phyloP scores from a whole-genome alignment of 352 stramenopile species.

The Globisporangium alternatum region DNA sequence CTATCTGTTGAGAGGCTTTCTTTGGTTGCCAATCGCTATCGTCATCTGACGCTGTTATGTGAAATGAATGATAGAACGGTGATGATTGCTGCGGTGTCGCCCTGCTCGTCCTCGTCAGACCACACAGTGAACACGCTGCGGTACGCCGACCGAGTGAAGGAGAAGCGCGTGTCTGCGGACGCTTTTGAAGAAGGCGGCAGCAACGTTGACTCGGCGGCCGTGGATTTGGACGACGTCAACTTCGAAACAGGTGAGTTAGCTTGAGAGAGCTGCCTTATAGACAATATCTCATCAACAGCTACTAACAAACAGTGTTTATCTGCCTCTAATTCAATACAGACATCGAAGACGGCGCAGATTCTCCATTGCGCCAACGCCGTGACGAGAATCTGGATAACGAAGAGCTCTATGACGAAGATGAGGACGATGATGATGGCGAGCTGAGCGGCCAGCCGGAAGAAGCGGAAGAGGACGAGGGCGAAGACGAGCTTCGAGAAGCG shows the following conservation, averaged over 20 bases:
- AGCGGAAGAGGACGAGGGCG: slow-evolving; percentile 17
- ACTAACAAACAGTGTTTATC: background rate
- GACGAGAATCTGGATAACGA: slow-evolving; percentile 26
- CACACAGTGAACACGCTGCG: slow-evolving; percentile 97
- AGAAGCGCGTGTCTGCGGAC: slow-evolving; percentile 86
- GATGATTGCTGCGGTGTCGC: slow-evolving; percentile 96
- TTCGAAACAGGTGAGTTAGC: slow-evolving; percentile 44
- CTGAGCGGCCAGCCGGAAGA: slow-evolving; percentile 12
- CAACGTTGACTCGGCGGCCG: slow-evolving; percentile 23
- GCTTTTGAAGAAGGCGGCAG: slow-evolving; percentile 47
- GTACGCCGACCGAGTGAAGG: slow-evolving; percentile 97
- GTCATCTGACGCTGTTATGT: background rate
- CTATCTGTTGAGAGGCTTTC: background rate
- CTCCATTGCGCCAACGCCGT: slow-evolving; percentile 15
- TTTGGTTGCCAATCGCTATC: background rate
- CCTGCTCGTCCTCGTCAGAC: slow-evolving; percentile 91
- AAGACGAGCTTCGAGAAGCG: slow-evolving; percentile 20
- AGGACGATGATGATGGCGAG: slow-evolving; percentile 18
- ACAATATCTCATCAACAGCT: background rate
- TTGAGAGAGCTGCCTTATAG: background rate
- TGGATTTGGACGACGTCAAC: slow-evolving; percentile 58
- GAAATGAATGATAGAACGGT: slow-evolving; percentile 66
- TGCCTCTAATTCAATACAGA: slow-evolving; percentile 22
- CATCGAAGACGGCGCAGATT: slow-evolving; percentile 25
- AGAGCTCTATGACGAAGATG: slow-evolving; percentile 19